Evolutionary conservation across 495 filamentous ascomycete genomes (phyloP).

Genomic region (Zalerion maritima): DNA sequence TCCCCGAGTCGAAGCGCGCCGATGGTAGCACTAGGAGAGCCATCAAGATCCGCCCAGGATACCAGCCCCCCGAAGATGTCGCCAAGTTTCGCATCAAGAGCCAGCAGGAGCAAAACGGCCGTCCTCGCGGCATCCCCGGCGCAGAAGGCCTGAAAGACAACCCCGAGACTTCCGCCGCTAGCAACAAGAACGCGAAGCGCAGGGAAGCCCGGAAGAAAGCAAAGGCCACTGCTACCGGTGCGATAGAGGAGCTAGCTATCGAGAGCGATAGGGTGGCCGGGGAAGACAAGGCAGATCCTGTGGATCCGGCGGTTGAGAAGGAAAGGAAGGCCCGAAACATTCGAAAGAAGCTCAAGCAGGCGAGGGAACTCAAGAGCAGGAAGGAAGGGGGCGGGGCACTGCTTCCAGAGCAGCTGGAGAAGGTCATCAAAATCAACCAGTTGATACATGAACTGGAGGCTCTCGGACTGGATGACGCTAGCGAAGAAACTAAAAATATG

Average conservation of each 20-base stretch:
- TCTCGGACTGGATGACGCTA: conserved; percentile 63
- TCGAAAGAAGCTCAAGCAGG: conserved; percentile 93
- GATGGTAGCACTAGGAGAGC: conserved; percentile 84
- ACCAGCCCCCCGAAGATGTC: conserved; percentile 89
- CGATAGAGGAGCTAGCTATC: conserved; percentile 19
- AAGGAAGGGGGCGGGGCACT: conserved; percentile 72
- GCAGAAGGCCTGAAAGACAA: conserved; percentile 50
- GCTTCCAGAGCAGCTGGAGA: conserved; percentile 90
- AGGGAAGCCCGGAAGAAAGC: conserved; percentile 81
- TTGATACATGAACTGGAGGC: conserved; percentile 76
- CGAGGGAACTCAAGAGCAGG: conserved; percentile 77
- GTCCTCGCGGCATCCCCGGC: conserved; percentile 71
- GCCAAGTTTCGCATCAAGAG: conserved; percentile 97
- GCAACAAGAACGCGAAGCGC: conserved; percentile 89
- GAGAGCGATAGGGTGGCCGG: conserved; percentile 8
- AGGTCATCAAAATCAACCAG: conserved; percentile 93
- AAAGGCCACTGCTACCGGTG: conserved; percentile 38
- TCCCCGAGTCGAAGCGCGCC: conserved; percentile 71
- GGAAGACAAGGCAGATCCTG: conserved; percentile 8
- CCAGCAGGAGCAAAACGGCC: conserved; percentile 72
- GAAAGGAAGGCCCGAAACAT: conserved; percentile 87
- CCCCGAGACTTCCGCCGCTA: conserved; percentile 29
- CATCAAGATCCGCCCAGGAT: conserved; percentile 85
- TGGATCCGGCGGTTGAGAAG: conserved; percentile 60
- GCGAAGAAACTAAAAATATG: too few species aligned